Conservation (phyloP, 2,329 filamentous ascomycete genomes). For the Alternaria gaisen region DNA sequence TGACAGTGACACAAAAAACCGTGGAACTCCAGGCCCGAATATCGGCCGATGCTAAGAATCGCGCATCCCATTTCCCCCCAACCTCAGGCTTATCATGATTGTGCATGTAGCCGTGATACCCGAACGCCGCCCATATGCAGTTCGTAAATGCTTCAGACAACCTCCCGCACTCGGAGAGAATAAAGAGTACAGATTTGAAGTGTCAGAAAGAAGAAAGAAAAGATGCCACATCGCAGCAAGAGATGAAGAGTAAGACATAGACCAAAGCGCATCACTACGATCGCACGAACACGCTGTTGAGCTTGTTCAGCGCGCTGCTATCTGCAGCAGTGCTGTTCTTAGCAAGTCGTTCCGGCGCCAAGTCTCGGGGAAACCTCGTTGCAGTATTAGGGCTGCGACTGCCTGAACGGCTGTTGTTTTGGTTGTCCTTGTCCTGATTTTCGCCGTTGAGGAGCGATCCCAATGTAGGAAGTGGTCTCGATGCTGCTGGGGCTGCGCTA, state of each 20-base stretch:
- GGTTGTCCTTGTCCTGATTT: conserved; percentile 39
- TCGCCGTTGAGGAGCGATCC: conserved; percentile 47
- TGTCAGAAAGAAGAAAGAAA: not conserved
- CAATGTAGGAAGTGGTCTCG: conserved; percentile 58
- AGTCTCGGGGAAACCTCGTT: conserved; percentile 40
- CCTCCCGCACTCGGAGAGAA: conserved; percentile 5
- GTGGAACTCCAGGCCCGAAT: conserved; percentile 9
- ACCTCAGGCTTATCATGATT: conserved; percentile 6
- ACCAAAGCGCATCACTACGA: conserved; percentile 21
- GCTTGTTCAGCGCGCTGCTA: conserved; percentile 44
- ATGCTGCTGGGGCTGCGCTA: conserved; percentile 32
- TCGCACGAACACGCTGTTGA: conserved; percentile 47
- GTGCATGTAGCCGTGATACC: conserved; percentile 7
- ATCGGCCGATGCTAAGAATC: conserved; percentile 11
- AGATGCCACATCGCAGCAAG: not conserved
- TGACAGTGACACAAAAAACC: not conserved
- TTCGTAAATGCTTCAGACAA: conserved; percentile 33
- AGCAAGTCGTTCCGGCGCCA: conserved; percentile 42
- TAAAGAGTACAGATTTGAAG: not conserved
- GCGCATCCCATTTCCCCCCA: not conserved
- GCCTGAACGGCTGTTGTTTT: conserved; percentile 50
- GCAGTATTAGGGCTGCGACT: conserved; percentile 54
- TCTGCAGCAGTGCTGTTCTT: conserved; percentile 46
- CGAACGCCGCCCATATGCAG: conserved; percentile 43
- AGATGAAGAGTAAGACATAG: not conserved